Percentiles rank a stretch among this genome's conserved stretches.
These are phyloP conservation scores for Penicillium aurantiogriseum DNA, from an alignment of 2,329 filamentous ascomycete genomes.

Conservation along the genomic window DNA sequence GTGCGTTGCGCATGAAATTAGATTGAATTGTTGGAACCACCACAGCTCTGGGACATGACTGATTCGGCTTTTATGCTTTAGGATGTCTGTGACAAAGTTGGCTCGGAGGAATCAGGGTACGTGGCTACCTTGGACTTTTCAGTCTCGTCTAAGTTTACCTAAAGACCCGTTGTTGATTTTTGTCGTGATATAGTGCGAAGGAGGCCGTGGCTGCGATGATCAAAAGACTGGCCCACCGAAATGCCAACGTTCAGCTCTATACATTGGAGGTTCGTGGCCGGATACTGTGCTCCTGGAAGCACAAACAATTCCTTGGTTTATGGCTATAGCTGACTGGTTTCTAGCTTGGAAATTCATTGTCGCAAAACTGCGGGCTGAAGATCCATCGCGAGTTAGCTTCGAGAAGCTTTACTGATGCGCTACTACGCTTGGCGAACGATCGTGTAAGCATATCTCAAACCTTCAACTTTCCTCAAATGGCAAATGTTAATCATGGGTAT, in stretches of 20 bases:
- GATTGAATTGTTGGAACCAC: neutral
- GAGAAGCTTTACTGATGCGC: constrained; percentile 88
- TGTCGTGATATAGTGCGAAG: constrained; percentile 56
- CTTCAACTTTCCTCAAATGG: neutral
- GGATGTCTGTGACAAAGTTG: constrained; percentile 62
- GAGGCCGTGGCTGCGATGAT: constrained; percentile 88
- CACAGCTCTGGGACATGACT: constrained; percentile 1
- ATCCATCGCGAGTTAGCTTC: constrained; percentile 89
- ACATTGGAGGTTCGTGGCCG: constrained; percentile 68
- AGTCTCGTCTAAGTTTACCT: neutral
- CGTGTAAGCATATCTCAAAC: constrained; percentile 47
- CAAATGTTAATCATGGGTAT: neutral
- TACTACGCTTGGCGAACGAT: constrained; percentile 87
- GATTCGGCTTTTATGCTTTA: constrained; percentile 27
- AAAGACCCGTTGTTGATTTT: constrained; percentile 15
- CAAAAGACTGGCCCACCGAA: constrained; percentile 85
- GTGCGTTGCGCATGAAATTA: constrained; percentile 37
- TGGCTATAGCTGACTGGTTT: constrained; percentile 9
- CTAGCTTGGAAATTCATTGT: constrained; percentile 82
- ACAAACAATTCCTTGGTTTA: neutral
- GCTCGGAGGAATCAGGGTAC: constrained; percentile 50
- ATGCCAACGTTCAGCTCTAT: constrained; percentile 94
- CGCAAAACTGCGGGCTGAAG: constrained; percentile 82
- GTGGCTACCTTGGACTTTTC: constrained; percentile 3
- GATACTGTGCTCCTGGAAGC: neutral